Evolutionary conservation across 352 stramenopile species (phyloP).

Genomic region (Peronospora farinosa): DNA sequence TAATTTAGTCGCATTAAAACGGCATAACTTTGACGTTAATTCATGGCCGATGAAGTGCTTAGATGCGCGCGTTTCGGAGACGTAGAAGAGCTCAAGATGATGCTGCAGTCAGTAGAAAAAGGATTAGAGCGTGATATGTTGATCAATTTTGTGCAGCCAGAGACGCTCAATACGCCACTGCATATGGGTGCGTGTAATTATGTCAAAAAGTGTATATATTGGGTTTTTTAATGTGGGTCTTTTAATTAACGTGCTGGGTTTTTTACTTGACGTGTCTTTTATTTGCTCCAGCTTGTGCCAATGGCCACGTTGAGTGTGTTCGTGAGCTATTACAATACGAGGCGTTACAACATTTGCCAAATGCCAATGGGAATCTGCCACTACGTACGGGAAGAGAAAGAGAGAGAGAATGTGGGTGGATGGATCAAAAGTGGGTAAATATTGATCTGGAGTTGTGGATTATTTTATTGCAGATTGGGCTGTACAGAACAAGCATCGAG

Average conservation of each 20-base stretch:
- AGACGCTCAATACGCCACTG: constrained; percentile 72
- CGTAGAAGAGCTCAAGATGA: constrained; percentile 43
- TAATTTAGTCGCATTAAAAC: neutral
- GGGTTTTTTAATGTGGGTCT: neutral
- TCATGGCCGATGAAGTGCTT: constrained; percentile 49
- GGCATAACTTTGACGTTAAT: neutral
- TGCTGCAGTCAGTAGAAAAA: constrained; percentile 28
- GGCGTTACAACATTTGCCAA: constrained; percentile 49
- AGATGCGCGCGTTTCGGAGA: constrained; percentile 71
- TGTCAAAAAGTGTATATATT: neutral
- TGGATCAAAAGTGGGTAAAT: neutral
- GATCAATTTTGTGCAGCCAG: constrained; percentile 71
- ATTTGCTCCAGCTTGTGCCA: constrained; percentile 52
- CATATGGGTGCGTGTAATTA: constrained; percentile 59
- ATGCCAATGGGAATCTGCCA: constrained; percentile 69
- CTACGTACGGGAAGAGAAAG: constrained; percentile 40
- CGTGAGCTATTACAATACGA: constrained; percentile 49
- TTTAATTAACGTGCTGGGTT: neutral
- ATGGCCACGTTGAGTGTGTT: constrained; percentile 62
- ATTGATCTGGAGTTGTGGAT: constrained; percentile 3
- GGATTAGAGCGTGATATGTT: constrained; percentile 24
- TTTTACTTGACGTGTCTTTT: constrained; percentile 3
- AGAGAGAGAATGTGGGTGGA: neutral
- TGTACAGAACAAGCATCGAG: constrained; percentile 83
- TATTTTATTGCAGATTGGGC: constrained; percentile 59